Evolutionary conservation across 108 stramenopile genomes (phyloP).

Genomic region (Nitzschia inconspicua): DNA sequence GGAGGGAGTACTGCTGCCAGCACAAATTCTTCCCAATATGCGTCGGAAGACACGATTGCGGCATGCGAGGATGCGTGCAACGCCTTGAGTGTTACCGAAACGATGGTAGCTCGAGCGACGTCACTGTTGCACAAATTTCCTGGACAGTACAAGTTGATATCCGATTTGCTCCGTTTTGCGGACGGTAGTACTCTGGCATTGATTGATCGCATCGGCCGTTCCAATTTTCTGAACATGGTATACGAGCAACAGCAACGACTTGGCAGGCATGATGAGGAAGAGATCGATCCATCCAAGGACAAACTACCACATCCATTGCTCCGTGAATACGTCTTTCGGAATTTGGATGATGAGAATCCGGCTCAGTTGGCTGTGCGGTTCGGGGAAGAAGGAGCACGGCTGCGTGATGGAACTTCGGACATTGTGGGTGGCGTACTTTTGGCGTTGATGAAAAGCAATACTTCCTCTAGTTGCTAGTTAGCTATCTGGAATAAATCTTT

Average conservation of each 20-base stretch:
- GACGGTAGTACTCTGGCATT: constrained; percentile 47
- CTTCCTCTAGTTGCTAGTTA: too few species aligned
- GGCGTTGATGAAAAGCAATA: constrained; percentile 25
- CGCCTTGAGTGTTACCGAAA: constrained; percentile 62
- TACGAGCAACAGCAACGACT: constrained; percentile 46
- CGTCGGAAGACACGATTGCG: constrained; percentile 51
- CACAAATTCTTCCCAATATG: constrained; percentile 31
- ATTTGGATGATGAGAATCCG: constrained; percentile 53
- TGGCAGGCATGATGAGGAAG: constrained; percentile 3
- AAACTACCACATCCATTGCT: constrained; percentile 44
- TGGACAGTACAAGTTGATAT: constrained; percentile 54
- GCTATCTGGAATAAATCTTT: neutral
- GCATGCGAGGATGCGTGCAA: constrained; percentile 81
- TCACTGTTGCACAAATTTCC: constrained; percentile 68
- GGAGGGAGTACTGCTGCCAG: constrained; percentile 13
- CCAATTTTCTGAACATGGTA: constrained; percentile 52
- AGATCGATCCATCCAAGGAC: neutral
- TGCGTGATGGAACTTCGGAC: constrained; percentile 18
- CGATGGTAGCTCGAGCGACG: constrained; percentile 61
- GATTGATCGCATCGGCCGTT: constrained; percentile 37
- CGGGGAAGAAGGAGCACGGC: constrained; percentile 28
- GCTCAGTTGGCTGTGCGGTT: constrained; percentile 75
- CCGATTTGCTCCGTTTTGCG: constrained; percentile 48
- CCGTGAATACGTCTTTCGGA: constrained; percentile 79
- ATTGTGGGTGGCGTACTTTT: constrained; percentile 29